These are phyloP conservation scores for Fusarium floridanum DNA, from an alignment of 2,329 filamentous ascomycete species.

Conservation along the genomic window DNA sequence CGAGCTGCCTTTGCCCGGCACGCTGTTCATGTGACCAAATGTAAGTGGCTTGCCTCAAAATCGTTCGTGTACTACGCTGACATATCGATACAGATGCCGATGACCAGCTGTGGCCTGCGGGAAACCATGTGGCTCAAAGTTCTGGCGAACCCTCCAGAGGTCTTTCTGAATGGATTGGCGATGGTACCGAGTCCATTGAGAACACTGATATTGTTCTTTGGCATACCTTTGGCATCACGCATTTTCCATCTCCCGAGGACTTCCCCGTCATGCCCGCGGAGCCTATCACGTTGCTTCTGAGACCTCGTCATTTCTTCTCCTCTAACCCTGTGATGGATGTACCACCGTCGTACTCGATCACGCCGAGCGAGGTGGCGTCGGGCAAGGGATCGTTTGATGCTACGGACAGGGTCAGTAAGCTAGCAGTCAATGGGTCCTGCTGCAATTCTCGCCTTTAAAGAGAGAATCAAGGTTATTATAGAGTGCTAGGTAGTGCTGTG, in stretches of 20 bases:
- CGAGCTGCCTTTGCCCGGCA: constrained; percentile 89
- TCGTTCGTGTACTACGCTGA: neutral
- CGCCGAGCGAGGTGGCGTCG: constrained; percentile 47
- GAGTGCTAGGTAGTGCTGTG: too few species aligned
- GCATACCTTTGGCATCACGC: constrained; percentile 93
- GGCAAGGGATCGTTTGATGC: constrained; percentile 42
- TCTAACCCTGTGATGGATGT: constrained; percentile 86
- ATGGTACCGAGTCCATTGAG: constrained; percentile 76
- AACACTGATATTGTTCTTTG: constrained; percentile 93
- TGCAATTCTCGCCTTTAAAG: too few species aligned
- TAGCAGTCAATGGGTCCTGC: constrained; percentile 37
- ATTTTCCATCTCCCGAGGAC: constrained; percentile 91
- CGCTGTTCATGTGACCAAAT: constrained; percentile 89
- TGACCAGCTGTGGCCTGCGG: constrained; percentile 85
- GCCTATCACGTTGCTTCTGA: constrained; percentile 83
- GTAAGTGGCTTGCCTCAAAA: constrained; percentile 62
- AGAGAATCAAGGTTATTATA: too few species aligned
- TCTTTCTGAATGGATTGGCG: constrained; percentile 81
- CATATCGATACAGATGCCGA: constrained; percentile 71
- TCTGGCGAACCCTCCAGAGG: constrained; percentile 82
- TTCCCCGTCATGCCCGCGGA: constrained; percentile 93
- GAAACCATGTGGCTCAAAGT: constrained; percentile 89
- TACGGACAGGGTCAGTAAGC: constrained; percentile 39
- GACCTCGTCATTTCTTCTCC: constrained; percentile 86
- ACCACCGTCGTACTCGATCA: constrained; percentile 64